Evolutionary conservation across 1,284 basidiomycete genomes (phyloP).

Genomic region (Ustilago esculenta): DNA sequence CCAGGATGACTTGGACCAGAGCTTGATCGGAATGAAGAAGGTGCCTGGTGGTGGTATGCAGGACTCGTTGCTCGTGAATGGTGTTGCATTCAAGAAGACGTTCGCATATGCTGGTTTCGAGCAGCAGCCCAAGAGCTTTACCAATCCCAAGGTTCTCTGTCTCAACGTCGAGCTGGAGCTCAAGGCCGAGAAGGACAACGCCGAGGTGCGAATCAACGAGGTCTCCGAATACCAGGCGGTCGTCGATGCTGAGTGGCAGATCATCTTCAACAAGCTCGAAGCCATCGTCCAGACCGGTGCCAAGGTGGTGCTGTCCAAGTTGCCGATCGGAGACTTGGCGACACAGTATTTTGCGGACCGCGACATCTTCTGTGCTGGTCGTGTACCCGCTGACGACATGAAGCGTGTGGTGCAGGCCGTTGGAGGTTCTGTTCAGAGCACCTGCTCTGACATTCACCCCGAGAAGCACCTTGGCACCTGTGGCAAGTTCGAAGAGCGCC

Average conservation of each 20-base stretch:
- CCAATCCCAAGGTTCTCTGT: slow-evolving; percentile 87
- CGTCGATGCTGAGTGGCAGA: slow-evolving; percentile 99
- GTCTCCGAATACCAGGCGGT: slow-evolving; percentile 91
- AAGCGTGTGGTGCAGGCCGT: slow-evolving; percentile 95
- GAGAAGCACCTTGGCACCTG: slow-evolving; percentile 91
- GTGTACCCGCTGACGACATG: slow-evolving; percentile 89
- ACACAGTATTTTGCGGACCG: slow-evolving; percentile 99
- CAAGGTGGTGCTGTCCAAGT: slow-evolving; percentile 95
- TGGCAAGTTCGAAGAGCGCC: slow-evolving; percentile 89
- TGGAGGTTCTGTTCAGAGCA: slow-evolving; percentile 93
- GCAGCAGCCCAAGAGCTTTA: slow-evolving; percentile 96
- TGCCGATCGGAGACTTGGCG: slow-evolving; percentile 97
- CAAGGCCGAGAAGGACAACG: slow-evolving; percentile 99
- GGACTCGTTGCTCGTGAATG: slow-evolving; percentile 84
- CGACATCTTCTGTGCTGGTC: slow-evolving; percentile 98
- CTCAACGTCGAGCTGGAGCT: slow-evolving; percentile 98
- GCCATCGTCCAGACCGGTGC: slow-evolving; percentile 96
- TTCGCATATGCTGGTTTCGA: slow-evolving; percentile 99
- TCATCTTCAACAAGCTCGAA: slow-evolving; percentile 97
- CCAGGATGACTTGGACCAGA: slow-evolving; percentile 92
- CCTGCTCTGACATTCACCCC: slow-evolving; percentile 85
- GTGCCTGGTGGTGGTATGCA: slow-evolving; percentile 99
- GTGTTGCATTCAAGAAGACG: slow-evolving; percentile 99
- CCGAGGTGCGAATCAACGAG: slow-evolving; percentile 94
- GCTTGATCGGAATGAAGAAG: slow-evolving; percentile 97